phyloP scores from a whole-genome alignment of 2,329 filamentous ascomycete species.

The Trichoderma citrinoviride region DNA sequence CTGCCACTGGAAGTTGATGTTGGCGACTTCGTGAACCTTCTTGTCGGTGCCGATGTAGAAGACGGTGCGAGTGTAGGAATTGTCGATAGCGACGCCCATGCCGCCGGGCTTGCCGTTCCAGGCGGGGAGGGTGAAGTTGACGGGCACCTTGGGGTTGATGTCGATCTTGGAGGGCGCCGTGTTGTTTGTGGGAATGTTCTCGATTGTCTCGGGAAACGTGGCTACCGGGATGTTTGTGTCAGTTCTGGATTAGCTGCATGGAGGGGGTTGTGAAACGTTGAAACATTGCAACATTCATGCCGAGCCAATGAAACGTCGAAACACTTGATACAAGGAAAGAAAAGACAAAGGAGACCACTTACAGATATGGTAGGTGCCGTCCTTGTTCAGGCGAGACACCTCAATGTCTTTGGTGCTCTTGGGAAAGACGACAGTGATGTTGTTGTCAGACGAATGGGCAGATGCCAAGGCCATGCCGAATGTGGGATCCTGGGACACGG shows the following conservation, averaged over 20 bases:
- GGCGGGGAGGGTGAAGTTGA: constrained; percentile 2
- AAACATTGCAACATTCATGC: neutral
- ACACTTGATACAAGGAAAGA: neutral
- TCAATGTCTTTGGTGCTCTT: neutral
- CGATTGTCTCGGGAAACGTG: neutral
- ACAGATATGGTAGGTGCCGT: constrained; percentile 9
- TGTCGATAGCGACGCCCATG: constrained; percentile 7
- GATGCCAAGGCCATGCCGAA: neutral
- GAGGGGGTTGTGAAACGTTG: neutral
- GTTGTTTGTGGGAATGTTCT: constrained; percentile 5
- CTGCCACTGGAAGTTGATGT: constrained; percentile 1
- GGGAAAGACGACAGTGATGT: constrained; percentile 6
- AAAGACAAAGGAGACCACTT: neutral
- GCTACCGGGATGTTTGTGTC: neutral
- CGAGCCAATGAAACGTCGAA: too few relatives aligned
- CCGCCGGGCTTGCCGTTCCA: neutral
- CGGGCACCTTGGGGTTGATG: neutral
- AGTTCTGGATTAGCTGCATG: too few relatives aligned
- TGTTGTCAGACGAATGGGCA: neutral
- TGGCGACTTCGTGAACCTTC: neutral
- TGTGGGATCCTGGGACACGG: constrained; percentile 1
- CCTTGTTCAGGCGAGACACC: constrained; percentile 2
- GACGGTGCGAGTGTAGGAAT: neutral
- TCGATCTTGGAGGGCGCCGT: neutral
- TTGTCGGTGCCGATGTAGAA: constrained; percentile 6